Evolutionary conservation across 2,329 filamentous ascomycete species (phyloP).

Genomic region (Immersiporthe knoxdaviesiana): DNA sequence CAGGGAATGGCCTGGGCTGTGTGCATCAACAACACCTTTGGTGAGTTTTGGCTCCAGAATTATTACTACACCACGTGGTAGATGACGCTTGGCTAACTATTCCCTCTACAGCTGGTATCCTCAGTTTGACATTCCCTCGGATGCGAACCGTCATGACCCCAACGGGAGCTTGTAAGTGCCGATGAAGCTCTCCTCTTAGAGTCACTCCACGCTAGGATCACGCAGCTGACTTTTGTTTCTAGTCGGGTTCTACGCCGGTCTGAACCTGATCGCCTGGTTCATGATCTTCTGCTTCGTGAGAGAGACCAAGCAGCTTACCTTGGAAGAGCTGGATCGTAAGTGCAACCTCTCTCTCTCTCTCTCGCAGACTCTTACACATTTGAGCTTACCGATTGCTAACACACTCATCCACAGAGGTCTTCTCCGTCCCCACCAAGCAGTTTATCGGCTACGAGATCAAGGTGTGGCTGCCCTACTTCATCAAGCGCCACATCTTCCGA

Average conservation of each 20-base stretch:
- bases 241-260: slow-evolving; percentile 58
- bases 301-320: slow-evolving; percentile 62
- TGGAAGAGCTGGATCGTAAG: slow-evolving; percentile 58
- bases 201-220: slow-evolving; percentile 42
- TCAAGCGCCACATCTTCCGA: slow-evolving; percentile 43
- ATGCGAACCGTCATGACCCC: slow-evolving; percentile 40
- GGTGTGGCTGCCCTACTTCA: slow-evolving; percentile 43
- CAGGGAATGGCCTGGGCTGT: slow-evolving; percentile 73
- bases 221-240: background rate
- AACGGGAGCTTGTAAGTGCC: slow-evolving; percentile 37
- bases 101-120: slow-evolving; percentile 29
- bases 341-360: too few species aligned
- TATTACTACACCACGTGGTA: slow-evolving; percentile 32
- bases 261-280: slow-evolving; percentile 58
- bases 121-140: slow-evolving; percentile 35
- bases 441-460: slow-evolving; percentile 40
- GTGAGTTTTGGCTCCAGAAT: background rate
- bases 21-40: slow-evolving; percentile 46
- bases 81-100: background rate
- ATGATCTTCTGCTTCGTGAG: slow-evolving; percentile 62
- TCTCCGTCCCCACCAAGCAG: slow-evolving; percentile 38
- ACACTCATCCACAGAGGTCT: slow-evolving; percentile 35
- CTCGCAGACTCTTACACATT: background rate
- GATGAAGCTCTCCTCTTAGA: background rate
- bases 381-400: background rate